Percentiles rank a stretch among this genome's conserved stretches.
These are phyloP conservation scores for Zelopaecilomyces penicillatus DNA, from an alignment of 2,329 filamentous ascomycete genomes.

Conservation along the genomic window DNA sequence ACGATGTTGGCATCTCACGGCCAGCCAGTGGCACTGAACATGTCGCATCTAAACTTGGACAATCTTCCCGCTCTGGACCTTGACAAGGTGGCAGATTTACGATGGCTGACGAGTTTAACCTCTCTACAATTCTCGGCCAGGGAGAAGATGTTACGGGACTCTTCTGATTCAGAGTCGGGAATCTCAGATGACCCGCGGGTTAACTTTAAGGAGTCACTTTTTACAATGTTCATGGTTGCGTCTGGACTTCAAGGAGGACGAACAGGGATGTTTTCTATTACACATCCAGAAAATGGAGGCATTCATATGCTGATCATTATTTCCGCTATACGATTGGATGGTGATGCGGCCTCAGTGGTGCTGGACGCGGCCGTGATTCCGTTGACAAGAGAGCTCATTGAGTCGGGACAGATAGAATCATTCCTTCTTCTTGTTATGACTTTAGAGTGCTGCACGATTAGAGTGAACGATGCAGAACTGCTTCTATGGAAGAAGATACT, in stretches of 20 bases:
- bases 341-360: slow-evolving; percentile 31
- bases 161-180: slow-evolving; percentile 11
- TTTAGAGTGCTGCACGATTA: slow-evolving; percentile 29
- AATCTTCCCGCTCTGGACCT: slow-evolving; percentile 34
- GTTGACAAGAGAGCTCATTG: slow-evolving; percentile 27
- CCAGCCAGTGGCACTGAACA: slow-evolving; percentile 29
- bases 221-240: slow-evolving; percentile 37
- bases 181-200: slow-evolving; percentile 25
- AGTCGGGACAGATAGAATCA: slow-evolving; percentile 22
- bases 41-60: slow-evolving; percentile 36
- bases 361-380: slow-evolving; percentile 41
- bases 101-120: slow-evolving; percentile 32
- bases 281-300: slow-evolving; percentile 26
- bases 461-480: slow-evolving; percentile 49
- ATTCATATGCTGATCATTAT: slow-evolving; percentile 30
- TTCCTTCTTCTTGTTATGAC: slow-evolving; percentile 31
- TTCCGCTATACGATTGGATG: slow-evolving; percentile 37
- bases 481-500: slow-evolving; percentile 39
- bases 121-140: slow-evolving; percentile 33
- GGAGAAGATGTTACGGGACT: slow-evolving; percentile 30
- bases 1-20: slow-evolving; percentile 16
- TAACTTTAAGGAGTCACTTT: slow-evolving; percentile 41
- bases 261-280: slow-evolving; percentile 36
- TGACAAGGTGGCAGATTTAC: slow-evolving; percentile 21
- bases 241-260: slow-evolving; percentile 37